Evolutionary conservation across 805 yeast species (phyloP), one percentile per base, ranked within the genome.

Genomic region (Starmerella stellata): DNA sequence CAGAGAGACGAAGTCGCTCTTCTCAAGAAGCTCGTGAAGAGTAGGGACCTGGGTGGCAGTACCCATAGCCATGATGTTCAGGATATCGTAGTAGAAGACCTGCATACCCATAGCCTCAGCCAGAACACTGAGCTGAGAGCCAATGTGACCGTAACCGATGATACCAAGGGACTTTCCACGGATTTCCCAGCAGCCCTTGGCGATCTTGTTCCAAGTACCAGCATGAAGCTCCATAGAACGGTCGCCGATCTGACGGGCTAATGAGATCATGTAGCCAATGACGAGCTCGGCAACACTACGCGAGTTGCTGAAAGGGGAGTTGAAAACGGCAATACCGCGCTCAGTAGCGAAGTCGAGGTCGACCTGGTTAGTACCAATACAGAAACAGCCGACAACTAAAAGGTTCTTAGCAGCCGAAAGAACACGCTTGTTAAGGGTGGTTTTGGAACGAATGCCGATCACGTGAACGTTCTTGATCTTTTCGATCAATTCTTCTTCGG

Each of bases 31-130:
- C 56, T 83, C 95, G 53, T 80, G 75, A 51, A 90, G 69, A 29
- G 93, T 70, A 21, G 74, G 61, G 38, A 83, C 94, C 66, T 90
- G 98, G 59, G 75, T 79, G 44, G 98, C 92, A 59, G 82, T 87
- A 66, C 98, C 98, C 58, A 90, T 68, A 21, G 94, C 69, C 98
- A 90, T 90, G 59, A 90, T 82, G 71, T 85, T 83, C 39, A 70
- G 56, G 30, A 81, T 78, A 61, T 90, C 98, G 61, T 83, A 82
- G 68, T 87, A 90, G 45, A 87, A 64, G 38, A 90, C 95, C 51
- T 78, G 79, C 94, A 90, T 77, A 64, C 98, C 98, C 75, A 90
- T 74, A 34, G 95, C 73, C 68, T 90, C 98, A 37, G 98, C 96
- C 52, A 90, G 66, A 9, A 90, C 98, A 7, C 94, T 79, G 58